Evolutionary conservation across 2,329 filamentous ascomycete species (phyloP), one percentile per base, ranked within the genome.

Genomic region (Alternaria brassicicola): DNA sequence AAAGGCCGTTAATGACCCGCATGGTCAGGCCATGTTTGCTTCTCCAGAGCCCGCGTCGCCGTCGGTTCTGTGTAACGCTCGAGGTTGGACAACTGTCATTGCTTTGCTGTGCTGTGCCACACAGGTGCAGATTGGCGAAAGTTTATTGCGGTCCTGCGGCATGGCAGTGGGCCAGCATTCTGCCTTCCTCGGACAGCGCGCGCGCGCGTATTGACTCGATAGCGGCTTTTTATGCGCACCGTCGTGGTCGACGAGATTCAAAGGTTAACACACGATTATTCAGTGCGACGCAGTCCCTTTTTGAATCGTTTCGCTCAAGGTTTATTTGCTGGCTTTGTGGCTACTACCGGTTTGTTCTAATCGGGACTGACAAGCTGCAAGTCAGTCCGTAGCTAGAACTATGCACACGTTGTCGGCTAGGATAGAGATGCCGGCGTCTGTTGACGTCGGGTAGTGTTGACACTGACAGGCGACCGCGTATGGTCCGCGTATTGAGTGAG

Each of bases 101-200:
- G 47, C 42, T 62, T 66, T 59, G 52, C 63, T 65, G 64, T 59
- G 52, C 63, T 65, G 64, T 69, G 66, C 66, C 67, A 62, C 63
- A 62, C n/a, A 28, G 25, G 52, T 62, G 64, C 59, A 55, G 45
- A 52, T 56, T 50, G 38, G 60, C 55, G 48, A 61, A 62, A 61
- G 49, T 63, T 52, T 61, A 58, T 63, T 45, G 54, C 53, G 55
- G 46, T 25, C 36, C 48, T 49, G 47, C 35, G 15, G 25, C 39
- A 59, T 38, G 35, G 38, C 21, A 33, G 30, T 45, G 49, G 55
- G 48, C 45, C 33, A 55, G 23, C 41, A 55, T 46, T 38, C 56
- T 47, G 52, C 52, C 55, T 31, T 53, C 43, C 48, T 45, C 28
- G 50, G 55, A 52, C 31, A 55, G 49, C 36, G 62, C 54, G 57